Base-by-base conservation (phyloP, 2,329 filamentous ascomycete species). In the Xylariaceae sp. region DNA sequence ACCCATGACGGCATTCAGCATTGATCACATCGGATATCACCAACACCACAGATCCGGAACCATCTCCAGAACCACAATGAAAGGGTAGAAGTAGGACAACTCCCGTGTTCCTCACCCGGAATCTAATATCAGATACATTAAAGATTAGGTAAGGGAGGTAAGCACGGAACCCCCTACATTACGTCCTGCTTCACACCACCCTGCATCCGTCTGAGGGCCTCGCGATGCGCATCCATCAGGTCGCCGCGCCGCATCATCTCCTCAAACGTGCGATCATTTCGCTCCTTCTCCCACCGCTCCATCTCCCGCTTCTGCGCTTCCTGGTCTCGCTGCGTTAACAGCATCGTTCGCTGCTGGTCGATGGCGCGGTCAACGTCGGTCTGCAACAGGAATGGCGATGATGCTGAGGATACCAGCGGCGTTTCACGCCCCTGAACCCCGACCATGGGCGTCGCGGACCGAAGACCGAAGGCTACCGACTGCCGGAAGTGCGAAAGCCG, bases 151-250 rank as follows among this genome's bases (percentile, higher is more conserved):
- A 42, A 13, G 37, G 13, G 37, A 42, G 9, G 11, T 9, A 51
- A n/a, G 9, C 5, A 35, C 47, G 8, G 7, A 39, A 44, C 30
- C 35, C 18, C 11, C 37, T 15, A 4, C 23, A 48, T 10, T 53
- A 62, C 18, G 18, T 30, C 53, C 9, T 76, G 69, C 65, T 73
- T 77, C 1, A 77, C 76, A 23, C 70, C 66, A 42, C 73, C 74
- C 68, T 96, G 92, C 86, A 97, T 88, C 72, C 81, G 86, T 63
- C 88, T 81, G 82, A 97, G 82, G 0, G 88, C 89, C 64, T 92
- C 88, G 17, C 88, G 82, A 72, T 97, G 92, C 18, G 87, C 81
- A 51, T 89, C 88, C 55, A 89, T 78, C 77, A 96, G 82, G 64
- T 88, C 84, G 0, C 87, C 87, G 13, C 83, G 85, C 56, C 90